Percentiles rank a stretch among this genome's conserved stretches.
These are phyloP conservation scores for Bidens hawaiensis DNA, from an alignment of 140 eudicot genomes.

Conservation along the genomic window DNA sequence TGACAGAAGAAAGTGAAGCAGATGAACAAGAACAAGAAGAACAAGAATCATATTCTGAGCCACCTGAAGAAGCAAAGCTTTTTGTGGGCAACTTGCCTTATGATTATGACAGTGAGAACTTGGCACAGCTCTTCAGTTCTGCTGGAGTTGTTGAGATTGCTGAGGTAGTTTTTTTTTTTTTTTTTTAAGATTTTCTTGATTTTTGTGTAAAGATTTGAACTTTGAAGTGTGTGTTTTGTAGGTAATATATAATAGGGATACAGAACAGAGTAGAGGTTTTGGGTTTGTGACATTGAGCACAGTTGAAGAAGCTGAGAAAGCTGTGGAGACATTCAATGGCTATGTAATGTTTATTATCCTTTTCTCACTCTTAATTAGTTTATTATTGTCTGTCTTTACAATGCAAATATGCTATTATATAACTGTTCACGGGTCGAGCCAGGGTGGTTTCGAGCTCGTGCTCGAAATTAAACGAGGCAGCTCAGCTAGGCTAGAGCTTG, in stretches of 20 bases:
- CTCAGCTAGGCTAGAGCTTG: no score
- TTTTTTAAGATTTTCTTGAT: background rate
- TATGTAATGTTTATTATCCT: slow-evolving; percentile 50
- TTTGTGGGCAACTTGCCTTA: slow-evolving; percentile 70
- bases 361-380: slow-evolving; percentile 2
- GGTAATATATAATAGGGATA: slow-evolving; percentile 76
- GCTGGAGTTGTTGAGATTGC: slow-evolving; percentile 76
- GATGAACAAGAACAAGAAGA: slow-evolving; percentile 20
- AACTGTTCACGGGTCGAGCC: no score
- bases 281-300: slow-evolving; percentile 86
- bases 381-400: background rate
- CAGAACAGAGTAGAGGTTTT: slow-evolving; percentile 78
- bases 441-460: no score
- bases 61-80: slow-evolving; percentile 67
- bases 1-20: slow-evolving; percentile 23
- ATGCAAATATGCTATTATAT: no score
- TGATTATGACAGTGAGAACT: slow-evolving; percentile 52
- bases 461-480: no score
- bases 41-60: slow-evolving; percentile 37
- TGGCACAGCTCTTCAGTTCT: slow-evolving; percentile 55
- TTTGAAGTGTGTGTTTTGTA: slow-evolving; percentile 28
- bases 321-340: slow-evolving; percentile 59
- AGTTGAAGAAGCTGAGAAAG: slow-evolving; percentile 74
- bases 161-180: slow-evolving; percentile 35
- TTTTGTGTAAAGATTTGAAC: background rate